phyloP scores from a whole-genome alignment of 495 filamentous ascomycete species.

The Penicillium egyptiacum region DNA sequence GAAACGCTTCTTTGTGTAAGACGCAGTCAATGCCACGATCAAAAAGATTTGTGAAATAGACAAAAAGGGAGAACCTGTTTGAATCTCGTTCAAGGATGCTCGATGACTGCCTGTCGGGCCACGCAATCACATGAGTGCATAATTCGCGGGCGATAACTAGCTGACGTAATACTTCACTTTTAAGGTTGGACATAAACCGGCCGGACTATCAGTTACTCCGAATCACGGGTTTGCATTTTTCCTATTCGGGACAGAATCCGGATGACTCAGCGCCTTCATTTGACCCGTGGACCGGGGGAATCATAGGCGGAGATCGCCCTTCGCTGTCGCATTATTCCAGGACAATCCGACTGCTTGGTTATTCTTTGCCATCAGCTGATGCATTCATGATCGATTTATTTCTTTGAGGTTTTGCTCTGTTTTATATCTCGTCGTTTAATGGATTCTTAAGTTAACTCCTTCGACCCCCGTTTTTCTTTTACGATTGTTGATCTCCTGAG shows the following conservation, averaged over 20 bases:
- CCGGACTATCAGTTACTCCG: constrained; percentile 1
- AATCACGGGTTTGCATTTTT: constrained; percentile 7
- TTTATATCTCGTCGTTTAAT: constrained; percentile 19
- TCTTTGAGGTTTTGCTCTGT: constrained; percentile 15
- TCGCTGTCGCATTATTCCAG: constrained; percentile 16
- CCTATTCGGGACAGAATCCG: neutral
- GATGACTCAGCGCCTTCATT: constrained; percentile 3
- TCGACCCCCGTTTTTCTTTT: constrained; percentile 7
- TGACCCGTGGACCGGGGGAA: neutral
- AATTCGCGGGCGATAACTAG: neutral
- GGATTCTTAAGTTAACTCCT: constrained; percentile 19
- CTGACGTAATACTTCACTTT: constrained; percentile 6
- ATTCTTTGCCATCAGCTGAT: constrained; percentile 9
- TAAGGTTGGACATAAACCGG: neutral
- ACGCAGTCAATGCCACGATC: neutral
- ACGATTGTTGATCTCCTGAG: constrained; percentile 31
- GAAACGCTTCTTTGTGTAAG: neutral
- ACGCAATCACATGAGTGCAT: constrained; percentile 15
- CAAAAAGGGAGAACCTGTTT: neutral
- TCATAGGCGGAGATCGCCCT: constrained; percentile 5
- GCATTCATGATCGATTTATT: constrained; percentile 17
- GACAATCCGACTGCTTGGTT: constrained; percentile 9
- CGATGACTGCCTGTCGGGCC: constrained; percentile 17
- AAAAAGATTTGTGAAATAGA: neutral
- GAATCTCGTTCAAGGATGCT: constrained; percentile 2